Evolutionary conservation across 257 asterid species (phyloP).

Genomic region (Linderniella brevidens): DNA sequence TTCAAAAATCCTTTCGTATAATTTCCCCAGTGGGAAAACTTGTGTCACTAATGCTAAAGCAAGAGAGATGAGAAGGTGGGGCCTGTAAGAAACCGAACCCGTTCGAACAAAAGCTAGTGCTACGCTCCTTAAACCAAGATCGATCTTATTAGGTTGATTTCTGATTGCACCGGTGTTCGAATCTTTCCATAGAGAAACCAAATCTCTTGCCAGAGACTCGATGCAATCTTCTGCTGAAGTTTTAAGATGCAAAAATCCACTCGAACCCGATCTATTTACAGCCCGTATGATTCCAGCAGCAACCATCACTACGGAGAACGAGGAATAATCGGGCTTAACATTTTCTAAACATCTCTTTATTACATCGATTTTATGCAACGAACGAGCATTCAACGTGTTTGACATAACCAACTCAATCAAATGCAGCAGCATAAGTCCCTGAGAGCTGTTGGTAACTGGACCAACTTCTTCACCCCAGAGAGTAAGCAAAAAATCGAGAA

Average conservation of each 20-base stretch:
- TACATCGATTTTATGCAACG: slow-evolving; percentile 36
- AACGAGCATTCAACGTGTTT: slow-evolving; percentile 26
- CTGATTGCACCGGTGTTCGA: slow-evolving; percentile 7
- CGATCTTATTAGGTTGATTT: slow-evolving; percentile 15
- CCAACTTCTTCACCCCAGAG: slow-evolving; percentile 51
- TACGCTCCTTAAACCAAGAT: slow-evolving; percentile 41
- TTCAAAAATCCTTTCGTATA: slow-evolving; percentile 29
- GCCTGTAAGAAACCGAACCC: slow-evolving; percentile 42
- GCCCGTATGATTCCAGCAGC: slow-evolving; percentile 76
- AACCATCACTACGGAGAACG: slow-evolving; percentile 54
- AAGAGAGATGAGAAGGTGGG: slow-evolving; percentile 38
- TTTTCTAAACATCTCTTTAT: slow-evolving; percentile 30
- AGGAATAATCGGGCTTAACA: slow-evolving; percentile 26
- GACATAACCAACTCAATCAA: slow-evolving; percentile 74
- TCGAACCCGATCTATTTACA: slow-evolving; percentile 48
- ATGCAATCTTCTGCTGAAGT: slow-evolving; percentile 36
- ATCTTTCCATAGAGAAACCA: slow-evolving; percentile 22
- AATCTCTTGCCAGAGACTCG: slow-evolving; percentile 27
- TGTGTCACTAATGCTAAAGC: slow-evolving; percentile 48
- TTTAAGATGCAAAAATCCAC: slow-evolving; percentile 29
- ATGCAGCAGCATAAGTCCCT: slow-evolving; percentile 76
- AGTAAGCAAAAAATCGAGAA: slow-evolving; percentile 32
- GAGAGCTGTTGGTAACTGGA: slow-evolving; percentile 29
- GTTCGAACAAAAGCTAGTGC: slow-evolving; percentile 66
- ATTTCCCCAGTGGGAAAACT: slow-evolving; percentile 56